phyloP scores from a whole-genome alignment of 1,139 yeast species.

The Saccharomyces hybrid region DNA sequence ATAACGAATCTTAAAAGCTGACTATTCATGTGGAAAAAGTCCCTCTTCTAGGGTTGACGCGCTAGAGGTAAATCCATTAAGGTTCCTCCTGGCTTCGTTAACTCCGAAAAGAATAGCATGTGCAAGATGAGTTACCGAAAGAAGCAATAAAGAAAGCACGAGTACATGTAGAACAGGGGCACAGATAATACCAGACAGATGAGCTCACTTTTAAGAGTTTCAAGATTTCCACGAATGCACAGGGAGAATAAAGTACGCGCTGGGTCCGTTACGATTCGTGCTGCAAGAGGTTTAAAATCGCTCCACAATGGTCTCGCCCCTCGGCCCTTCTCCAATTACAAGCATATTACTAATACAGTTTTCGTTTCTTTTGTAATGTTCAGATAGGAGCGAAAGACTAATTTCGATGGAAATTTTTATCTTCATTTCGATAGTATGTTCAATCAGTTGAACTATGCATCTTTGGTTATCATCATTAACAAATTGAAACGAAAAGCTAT shows the following conservation, averaged over 20 bases:
- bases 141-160: neutral
- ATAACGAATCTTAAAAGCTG: neutral
- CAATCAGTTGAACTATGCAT: slow-evolving; percentile 36
- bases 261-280: neutral
- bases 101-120: neutral
- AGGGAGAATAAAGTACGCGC: neutral
- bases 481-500: neutral
- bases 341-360: neutral
- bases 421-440: slow-evolving; percentile 22
- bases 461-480: slow-evolving; percentile 25
- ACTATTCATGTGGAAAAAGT: neutral
- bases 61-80: neutral
- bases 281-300: neutral
- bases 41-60: neutral
- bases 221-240: neutral
- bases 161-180: neutral
- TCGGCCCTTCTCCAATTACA: neutral
- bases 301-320: neutral
- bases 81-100: neutral
- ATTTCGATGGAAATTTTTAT: slow-evolving; percentile 31
- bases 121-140: neutral
- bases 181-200: neutral
- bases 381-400: slow-evolving; percentile 37
- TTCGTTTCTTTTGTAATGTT: slow-evolving; percentile 13
- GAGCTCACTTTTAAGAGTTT: neutral